phyloP scores from a whole-genome alignment of 345 rosid species.

The Melaleuca quinquenervia region DNA sequence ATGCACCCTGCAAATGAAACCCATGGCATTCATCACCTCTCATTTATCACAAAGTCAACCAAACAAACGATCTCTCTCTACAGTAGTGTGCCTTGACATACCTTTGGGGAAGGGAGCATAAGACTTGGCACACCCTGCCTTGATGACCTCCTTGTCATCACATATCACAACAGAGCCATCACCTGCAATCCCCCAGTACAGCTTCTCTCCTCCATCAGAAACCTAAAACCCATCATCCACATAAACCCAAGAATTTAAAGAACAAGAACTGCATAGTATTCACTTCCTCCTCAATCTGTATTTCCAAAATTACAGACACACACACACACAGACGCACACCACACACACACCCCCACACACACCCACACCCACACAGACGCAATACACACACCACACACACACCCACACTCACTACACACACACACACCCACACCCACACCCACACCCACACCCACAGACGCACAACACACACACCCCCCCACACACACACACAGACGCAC shows the following conservation, averaged over 20 bases:
- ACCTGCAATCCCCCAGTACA: slow-evolving; percentile 84
- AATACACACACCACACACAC: no score
- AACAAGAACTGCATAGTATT: not conserved
- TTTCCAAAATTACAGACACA: no score
- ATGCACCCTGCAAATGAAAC: slow-evolving; percentile 41
- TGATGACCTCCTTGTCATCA: slow-evolving; percentile 65
- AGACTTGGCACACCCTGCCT: slow-evolving; percentile 87
- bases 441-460: no score
- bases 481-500: no score
- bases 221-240: slow-evolving; percentile 29
- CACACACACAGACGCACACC: no score
- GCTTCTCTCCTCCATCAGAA: slow-evolving; percentile 60
- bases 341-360: no score
- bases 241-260: not conserved
- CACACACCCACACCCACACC: no score
- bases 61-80: not conserved
- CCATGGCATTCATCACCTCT: not conserved
- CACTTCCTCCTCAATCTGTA: not conserved
- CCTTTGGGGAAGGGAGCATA: slow-evolving; percentile 85
- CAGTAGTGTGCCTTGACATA: not conserved
- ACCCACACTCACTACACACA: no score
- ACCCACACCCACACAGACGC: no score
- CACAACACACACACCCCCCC: no score
- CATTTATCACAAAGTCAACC: not conserved
- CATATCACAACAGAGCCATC: slow-evolving; percentile 82